phyloP scores from a whole-genome alignment of 164 flowering plant species.

The Brasenia schreberi region DNA sequence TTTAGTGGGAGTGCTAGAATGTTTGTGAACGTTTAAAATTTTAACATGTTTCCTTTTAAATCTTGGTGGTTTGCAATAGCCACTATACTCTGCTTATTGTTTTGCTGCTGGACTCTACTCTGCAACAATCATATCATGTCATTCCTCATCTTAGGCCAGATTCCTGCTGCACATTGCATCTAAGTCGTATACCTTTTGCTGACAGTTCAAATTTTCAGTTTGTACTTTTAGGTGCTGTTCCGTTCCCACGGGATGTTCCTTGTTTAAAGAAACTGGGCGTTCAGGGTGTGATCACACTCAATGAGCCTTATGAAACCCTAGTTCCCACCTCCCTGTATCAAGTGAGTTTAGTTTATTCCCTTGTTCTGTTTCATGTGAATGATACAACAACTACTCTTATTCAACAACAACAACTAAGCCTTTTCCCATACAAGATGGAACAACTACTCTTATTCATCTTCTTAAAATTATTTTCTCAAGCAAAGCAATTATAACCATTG shows the following conservation, averaged over 20 bases:
- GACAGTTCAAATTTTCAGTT: slow-evolving; percentile 26
- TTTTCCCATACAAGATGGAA: too few species aligned
- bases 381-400: not conserved
- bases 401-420: too few species aligned
- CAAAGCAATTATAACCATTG: too few species aligned
- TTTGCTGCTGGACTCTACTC: too few species aligned
- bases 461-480: too few species aligned
- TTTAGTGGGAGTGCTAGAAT: too few species aligned
- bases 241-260: slow-evolving; percentile 78
- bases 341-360: slow-evolving; percentile 22
- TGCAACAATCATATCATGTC: too few species aligned
- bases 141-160: not conserved
- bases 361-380: not conserved
- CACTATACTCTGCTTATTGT: too few species aligned
- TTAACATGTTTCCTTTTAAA: too few species aligned
- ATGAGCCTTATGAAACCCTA: slow-evolving; percentile 90
- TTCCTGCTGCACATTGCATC: not conserved
- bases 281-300: slow-evolving; percentile 73
- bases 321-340: slow-evolving; percentile 71
- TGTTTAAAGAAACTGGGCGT: slow-evolving; percentile 72
- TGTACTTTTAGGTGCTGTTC: slow-evolving; percentile 89
- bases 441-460: too few species aligned
- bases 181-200: not conserved
- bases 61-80: too few species aligned
- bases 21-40: too few species aligned